These are phyloP conservation scores for Petunia axillaris DNA, from an alignment of 257 asterid genomes.

Conservation along the genomic window DNA sequence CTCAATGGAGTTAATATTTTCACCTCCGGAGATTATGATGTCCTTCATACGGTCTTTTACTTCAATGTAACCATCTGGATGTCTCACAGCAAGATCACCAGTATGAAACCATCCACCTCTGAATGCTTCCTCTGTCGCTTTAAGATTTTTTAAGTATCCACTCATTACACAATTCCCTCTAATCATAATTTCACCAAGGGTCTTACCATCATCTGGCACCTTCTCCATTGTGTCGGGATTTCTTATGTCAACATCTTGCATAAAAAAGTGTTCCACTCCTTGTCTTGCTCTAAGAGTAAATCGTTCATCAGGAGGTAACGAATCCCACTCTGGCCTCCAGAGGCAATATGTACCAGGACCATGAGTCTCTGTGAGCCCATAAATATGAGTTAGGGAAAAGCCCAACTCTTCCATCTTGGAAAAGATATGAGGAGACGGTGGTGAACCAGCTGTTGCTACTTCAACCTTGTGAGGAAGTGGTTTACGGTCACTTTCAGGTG, in stretches of 20 bases:
- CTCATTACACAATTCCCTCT: slow-evolving; percentile 50
- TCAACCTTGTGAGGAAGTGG: slow-evolving; percentile 44
- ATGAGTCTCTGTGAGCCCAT: slow-evolving; percentile 47
- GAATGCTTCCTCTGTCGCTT: slow-evolving; percentile 43
- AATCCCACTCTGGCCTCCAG: slow-evolving; percentile 46
- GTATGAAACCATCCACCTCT: slow-evolving; percentile 47
- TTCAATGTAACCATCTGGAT: slow-evolving; percentile 43
- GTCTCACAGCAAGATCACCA: slow-evolving; percentile 49
- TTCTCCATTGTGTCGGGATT: slow-evolving; percentile 33
- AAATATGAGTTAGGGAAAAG: slow-evolving; percentile 39
- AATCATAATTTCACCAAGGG: slow-evolving; percentile 44
- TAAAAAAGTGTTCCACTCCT: slow-evolving; percentile 39
- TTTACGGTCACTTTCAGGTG: slow-evolving; percentile 29
- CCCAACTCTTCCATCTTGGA: slow-evolving; percentile 46
- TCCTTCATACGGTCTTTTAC: slow-evolving; percentile 46
- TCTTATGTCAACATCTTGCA: slow-evolving; percentile 41
- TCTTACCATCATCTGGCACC: slow-evolving; percentile 41
- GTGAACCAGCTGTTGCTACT: slow-evolving; percentile 46
- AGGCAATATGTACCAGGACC: slow-evolving; percentile 45
- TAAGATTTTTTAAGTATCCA: slow-evolving; percentile 39
- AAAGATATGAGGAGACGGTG: slow-evolving; percentile 47
- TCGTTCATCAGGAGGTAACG: slow-evolving; percentile 32
- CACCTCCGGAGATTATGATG: slow-evolving; percentile 45
- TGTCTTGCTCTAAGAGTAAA: slow-evolving; percentile 40
- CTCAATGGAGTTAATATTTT: slow-evolving; percentile 44